Base-by-base conservation (phyloP, 768 basidiomycete species). In the Xerocomellus chrysenteron region DNA sequence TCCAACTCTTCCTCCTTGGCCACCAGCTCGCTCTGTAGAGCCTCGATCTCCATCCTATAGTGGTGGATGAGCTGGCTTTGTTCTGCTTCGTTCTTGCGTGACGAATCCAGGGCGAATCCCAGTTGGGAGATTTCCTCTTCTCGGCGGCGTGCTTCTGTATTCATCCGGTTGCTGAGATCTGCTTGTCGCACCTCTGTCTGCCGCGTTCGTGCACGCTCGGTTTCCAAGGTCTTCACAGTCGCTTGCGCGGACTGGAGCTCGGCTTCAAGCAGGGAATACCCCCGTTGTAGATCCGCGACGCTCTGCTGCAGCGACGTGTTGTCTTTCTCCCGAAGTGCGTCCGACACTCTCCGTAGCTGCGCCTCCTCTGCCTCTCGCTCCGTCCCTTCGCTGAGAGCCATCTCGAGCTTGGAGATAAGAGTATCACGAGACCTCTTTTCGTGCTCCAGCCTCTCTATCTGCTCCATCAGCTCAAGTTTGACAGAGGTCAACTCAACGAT, bases 401-500 rank as follows among this genome's bases (percentile, higher is more conserved):
- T 69, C 65, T 90, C 88, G 16, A 93, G 78, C 59, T 85, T 78
- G 8, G 78, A 76, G 52, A 88, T 88, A 42, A 76, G 73, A 6
- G 71, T 65, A 59, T 90, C 87, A 19, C 83, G 80, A 58, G 76
- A 80, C 39, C 76, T 76, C 55, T 90, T 60, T 10, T 78, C 75
- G 50, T 78, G 76, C 55, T 85, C 78, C 53, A 91, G 70, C 52
- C 71, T 69, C 59, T 82, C 83, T 44, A 84, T 75, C 63, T 82
- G 83, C 58, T 93, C 88, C 43, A 78, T 76, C 10, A 90, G 78
- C 57, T 88, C 82, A 14, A 90, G 73, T 68, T 87, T 90, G 57
- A 77, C 80, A 37, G 84, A 82, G 3, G 88, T 91, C 52, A 95
- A 76, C 67, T 91, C 86, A 21, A 92, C 85, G 59, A 93, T 85